These are phyloP conservation scores for Xylaria polymorpha DNA, from an alignment of 2,329 filamentous ascomycete species.

Conservation along the genomic window DNA sequence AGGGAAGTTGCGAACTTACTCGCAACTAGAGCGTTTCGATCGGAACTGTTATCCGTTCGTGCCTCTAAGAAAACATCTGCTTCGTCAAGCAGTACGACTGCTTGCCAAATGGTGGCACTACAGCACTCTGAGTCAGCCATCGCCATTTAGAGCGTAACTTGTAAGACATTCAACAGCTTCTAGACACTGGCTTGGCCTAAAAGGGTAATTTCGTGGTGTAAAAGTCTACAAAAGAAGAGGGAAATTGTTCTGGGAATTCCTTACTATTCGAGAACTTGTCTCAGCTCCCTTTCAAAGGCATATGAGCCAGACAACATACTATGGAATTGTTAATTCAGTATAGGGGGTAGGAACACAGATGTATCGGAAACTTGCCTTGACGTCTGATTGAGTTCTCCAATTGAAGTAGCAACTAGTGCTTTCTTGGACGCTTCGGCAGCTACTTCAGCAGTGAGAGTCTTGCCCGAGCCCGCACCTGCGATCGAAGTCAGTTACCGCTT, in stretches of 20 bases:
- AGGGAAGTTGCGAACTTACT: slow-evolving; percentile 32
- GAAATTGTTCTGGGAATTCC: too few species aligned
- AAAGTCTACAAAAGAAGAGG: too few species aligned
- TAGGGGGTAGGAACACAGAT: background rate
- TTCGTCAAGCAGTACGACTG: slow-evolving; percentile 49
- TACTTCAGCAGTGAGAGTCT: slow-evolving; percentile 55
- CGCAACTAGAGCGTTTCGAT: slow-evolving; percentile 45
- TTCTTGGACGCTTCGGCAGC: slow-evolving; percentile 46
- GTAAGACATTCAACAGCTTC: too few species aligned
- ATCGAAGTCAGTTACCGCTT: too few species aligned
- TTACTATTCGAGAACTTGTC: slow-evolving; percentile 43
- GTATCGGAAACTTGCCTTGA: slow-evolving; percentile 32
- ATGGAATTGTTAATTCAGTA: slow-evolving; percentile 16
- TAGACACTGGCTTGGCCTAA: too few species aligned
- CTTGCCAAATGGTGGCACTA: slow-evolving; percentile 47
- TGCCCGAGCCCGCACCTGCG: slow-evolving; percentile 50
- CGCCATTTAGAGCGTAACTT: too few species aligned
- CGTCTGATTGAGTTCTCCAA: slow-evolving; percentile 44
- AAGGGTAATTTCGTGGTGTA: too few species aligned
- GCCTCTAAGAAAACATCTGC: slow-evolving; percentile 50
- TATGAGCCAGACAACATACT: slow-evolving; percentile 38
- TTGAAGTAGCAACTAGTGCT: slow-evolving; percentile 44
- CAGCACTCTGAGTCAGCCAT: too few species aligned
- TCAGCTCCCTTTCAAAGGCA: slow-evolving; percentile 45
- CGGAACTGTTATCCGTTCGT: slow-evolving; percentile 39